Evolutionary conservation across 225 moss, liverwort and hornwort genomes (phyloP), one percentile per base, ranked within the genome.

Genomic region (Sphagnum contortum): DNA sequence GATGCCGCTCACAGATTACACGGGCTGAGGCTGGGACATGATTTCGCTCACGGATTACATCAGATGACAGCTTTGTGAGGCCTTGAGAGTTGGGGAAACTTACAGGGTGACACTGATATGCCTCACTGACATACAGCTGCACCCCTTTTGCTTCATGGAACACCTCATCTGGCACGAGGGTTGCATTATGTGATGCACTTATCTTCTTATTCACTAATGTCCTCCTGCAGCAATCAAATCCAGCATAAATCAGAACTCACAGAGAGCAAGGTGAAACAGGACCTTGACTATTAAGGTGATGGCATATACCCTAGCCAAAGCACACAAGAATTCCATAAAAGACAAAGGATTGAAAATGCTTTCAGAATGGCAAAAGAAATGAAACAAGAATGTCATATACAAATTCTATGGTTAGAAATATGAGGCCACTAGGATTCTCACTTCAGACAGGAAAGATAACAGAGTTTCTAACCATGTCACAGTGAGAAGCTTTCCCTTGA

Each of bases 1-100:
- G 87, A 48, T 96, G 96, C 12, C 92, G 85, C 73, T 96, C 88
- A 57, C 87, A 90, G 52, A 92, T 85, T 55, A 92, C 81, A 49
- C 92, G 72, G 5, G 96, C 92, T 6, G 83, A 73, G 2, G 87
- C 77, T 60, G 96, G 90, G 13, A 92, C 77, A 5, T 76, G 78
- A 59, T 64, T 64, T 48, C 87, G 76, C 49, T 82, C 83, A 44
- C 79, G 72, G 49, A 90, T 71, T 2, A 92, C 57, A 47, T 90
- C 91, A 4, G 85, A 77, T 6, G 92, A 96, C 57, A 96, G 89
- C 67, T 83, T 81, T 6, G 92, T 90, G 63, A 96, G 81, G 49
- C 92, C 81, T 46, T 63, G 81, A 3, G 90, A 96, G 46, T 77
- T 76, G 4, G 79, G 82, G 69, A 92, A 92, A 77, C 87, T 77